A percentile compares a stretch with the other conserved stretches of the same genome.
Evolutionary conservation across 129 eudicot species (phyloP).

Genomic region (Centrapalus pauciflorus): DNA sequence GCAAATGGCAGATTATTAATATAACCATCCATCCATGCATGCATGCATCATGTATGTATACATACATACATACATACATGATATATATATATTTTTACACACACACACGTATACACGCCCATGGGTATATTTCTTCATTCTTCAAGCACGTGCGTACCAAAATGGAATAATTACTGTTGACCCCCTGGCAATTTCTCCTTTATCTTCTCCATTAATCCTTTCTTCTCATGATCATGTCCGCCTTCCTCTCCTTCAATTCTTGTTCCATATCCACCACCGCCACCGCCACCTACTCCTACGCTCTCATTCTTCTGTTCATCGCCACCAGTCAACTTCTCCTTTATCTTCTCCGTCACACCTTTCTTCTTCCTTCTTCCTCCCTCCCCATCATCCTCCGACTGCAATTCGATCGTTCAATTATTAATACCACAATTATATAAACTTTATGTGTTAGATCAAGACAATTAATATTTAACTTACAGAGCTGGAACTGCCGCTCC

Average conservation of each 20-base stretch:
- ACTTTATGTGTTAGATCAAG: neutral
- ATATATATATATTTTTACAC: neutral
- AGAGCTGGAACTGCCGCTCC: conserved; percentile 61
- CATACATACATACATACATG: neutral
- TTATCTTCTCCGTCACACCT: conserved; percentile 58
- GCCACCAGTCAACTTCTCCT: conserved; percentile 51
- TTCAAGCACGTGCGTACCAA: too few species aligned
- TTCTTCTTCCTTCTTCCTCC: conserved; percentile 76
- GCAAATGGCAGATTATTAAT: conserved; percentile 19
- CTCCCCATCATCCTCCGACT: conserved; percentile 70
- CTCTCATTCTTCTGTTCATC: conserved; percentile 1
- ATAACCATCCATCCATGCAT: neutral
- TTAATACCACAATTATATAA: neutral
- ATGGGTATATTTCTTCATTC: too few species aligned
- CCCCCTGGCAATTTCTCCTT: conserved; percentile 66
- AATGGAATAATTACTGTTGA: conserved; percentile 11
- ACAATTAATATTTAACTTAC: conserved; percentile 14
- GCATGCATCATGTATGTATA: neutral
- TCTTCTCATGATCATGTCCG: conserved; percentile 41
- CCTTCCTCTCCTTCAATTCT: conserved; percentile 52
- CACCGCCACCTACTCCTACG: neutral
- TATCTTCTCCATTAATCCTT: conserved; percentile 57
- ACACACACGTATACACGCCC: neutral
- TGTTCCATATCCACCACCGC: conserved; percentile 17
- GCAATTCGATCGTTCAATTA: conserved; percentile 5